Evolutionary conservation across 805 yeast species (phyloP).

Genomic region (Cyberlindnera xishuangbannaensis): DNA sequence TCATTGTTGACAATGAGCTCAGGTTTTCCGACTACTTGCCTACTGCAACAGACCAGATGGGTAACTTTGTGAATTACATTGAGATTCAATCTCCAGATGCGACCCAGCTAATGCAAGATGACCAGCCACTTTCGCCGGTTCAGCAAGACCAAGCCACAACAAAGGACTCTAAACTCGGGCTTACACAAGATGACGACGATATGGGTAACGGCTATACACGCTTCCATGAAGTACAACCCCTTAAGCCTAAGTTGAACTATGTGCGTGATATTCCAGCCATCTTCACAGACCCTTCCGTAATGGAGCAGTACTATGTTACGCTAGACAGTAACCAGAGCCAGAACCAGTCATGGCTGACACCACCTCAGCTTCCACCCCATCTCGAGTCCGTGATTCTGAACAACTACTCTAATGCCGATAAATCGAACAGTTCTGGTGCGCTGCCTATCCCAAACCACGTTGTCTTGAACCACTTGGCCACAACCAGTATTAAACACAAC

Average conservation of each 20-base stretch:
- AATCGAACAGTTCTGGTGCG: slow-evolving; percentile 81
- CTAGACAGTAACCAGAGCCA: slow-evolving; percentile 63
- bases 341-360: slow-evolving; percentile 65
- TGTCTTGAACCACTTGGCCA: slow-evolving; percentile 89
- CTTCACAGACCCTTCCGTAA: slow-evolving; percentile 77
- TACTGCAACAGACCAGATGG: slow-evolving; percentile 97
- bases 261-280: slow-evolving; percentile 74
- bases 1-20: slow-evolving; percentile 90
- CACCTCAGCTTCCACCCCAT: slow-evolving; percentile 97
- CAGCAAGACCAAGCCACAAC: slow-evolving; percentile 7
- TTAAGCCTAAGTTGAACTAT: slow-evolving; percentile 32
- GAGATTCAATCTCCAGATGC: slow-evolving; percentile 47
- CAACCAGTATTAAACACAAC: slow-evolving; percentile 89
- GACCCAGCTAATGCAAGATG: slow-evolving; percentile 31
- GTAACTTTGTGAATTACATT: slow-evolving; percentile 88
- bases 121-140: slow-evolving; percentile 21
- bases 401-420: slow-evolving; percentile 53
- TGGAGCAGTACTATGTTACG: slow-evolving; percentile 80
- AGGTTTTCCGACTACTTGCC: slow-evolving; percentile 83
- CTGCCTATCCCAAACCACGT: slow-evolving; percentile 93
- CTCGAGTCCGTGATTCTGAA: slow-evolving; percentile 89
- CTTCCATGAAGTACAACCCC: slow-evolving; percentile 56
- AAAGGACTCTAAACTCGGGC: slow-evolving; percentile 56
- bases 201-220: slow-evolving; percentile 79
- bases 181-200: slow-evolving; percentile 66